These are phyloP conservation scores for Aspergillus egyptiacus DNA, from an alignment of 495 filamentous ascomycete species.

Conservation along the genomic window DNA sequence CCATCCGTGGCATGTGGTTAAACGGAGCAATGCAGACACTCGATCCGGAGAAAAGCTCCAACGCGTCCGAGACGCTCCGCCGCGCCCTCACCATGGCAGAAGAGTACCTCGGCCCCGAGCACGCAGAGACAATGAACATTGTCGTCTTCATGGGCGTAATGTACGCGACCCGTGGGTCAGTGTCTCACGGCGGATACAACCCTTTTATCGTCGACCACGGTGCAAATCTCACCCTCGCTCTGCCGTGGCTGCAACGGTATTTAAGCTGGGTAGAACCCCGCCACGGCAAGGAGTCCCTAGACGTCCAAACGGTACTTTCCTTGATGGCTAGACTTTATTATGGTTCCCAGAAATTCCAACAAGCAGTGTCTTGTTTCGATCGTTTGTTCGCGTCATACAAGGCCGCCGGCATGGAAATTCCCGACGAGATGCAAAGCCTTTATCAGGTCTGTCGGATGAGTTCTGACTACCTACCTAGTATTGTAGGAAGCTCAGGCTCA, in stretches of 20 bases:
- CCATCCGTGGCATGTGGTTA: conserved; percentile 27
- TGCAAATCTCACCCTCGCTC: conserved; percentile 17
- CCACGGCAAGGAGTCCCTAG: conserved; percentile 21
- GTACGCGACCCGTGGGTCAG: conserved; percentile 23
- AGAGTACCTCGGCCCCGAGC: conserved; percentile 26
- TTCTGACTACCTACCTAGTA: conserved; percentile 14
- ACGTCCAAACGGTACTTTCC: conserved; percentile 22
- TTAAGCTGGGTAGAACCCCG: conserved; percentile 27
- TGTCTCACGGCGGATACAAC: background rate
- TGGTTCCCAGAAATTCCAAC: conserved; percentile 18
- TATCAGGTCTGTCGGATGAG: conserved; percentile 27
- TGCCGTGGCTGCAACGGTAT: conserved; percentile 31
- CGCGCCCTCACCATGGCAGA: conserved; percentile 32
- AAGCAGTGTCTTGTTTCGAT: conserved; percentile 29
- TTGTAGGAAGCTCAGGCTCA: conserved; percentile 1
- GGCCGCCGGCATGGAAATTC: conserved; percentile 3
- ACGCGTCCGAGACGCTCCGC: conserved; percentile 30
- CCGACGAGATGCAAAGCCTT: conserved; percentile 15
- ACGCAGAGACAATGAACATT: conserved; percentile 26
- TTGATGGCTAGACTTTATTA: conserved; percentile 29
- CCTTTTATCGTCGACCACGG: background rate
- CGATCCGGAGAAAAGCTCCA: conserved; percentile 13
- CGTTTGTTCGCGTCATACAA: conserved; percentile 18
- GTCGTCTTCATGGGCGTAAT: conserved; percentile 31
- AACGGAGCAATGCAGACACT: conserved; percentile 21